A percentile compares a stretch with the other conserved stretches of the same genome.
phyloP scores from a whole-genome alignment of 441 rosid species.

The Omphalea diandra region DNA sequence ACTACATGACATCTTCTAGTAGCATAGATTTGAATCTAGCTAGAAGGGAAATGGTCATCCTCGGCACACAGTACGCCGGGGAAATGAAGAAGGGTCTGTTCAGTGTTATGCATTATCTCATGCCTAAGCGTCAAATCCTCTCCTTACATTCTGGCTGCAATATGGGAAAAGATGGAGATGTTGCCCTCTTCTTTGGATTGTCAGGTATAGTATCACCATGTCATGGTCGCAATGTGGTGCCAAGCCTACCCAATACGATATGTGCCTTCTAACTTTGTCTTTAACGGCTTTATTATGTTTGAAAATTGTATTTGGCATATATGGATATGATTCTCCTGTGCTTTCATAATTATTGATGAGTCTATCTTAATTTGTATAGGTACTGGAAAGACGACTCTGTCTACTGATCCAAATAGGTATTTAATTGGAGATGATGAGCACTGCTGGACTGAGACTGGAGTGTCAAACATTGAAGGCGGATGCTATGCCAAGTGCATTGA shows the following conservation, averaged over 20 bases:
- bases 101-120: conserved; percentile 99
- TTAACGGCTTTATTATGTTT: not conserved
- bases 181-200: conserved; percentile 98
- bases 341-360: conserved; percentile 21
- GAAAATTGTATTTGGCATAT: conserved; percentile 1
- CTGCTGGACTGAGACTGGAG: conserved; percentile 91
- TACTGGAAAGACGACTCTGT: conserved; percentile 93
- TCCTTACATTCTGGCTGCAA: conserved; percentile 99
- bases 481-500: conserved; percentile 98
- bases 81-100: conserved; percentile 99
- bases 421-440: conserved; percentile 96
- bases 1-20: conserved; percentile 99
- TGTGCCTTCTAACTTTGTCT: conserved; percentile 28
- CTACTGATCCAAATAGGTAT: conserved; percentile 91
- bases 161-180: conserved; percentile 99
- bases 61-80: conserved; percentile 99
- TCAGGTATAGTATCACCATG: conserved; percentile 78
- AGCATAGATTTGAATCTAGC: conserved; percentile 93
- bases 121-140: conserved; percentile 97
- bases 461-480: conserved; percentile 96
- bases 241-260: conserved; percentile 32
- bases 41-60: conserved; percentile 99
- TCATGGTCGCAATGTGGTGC: conserved; percentile 31
- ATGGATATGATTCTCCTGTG: not conserved
- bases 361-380: conserved; percentile 40